Evolutionary conservation across 768 basidiomycete genomes (phyloP), one percentile per base, ranked within the genome.

Genomic region (Auriculariales sp.): DNA sequence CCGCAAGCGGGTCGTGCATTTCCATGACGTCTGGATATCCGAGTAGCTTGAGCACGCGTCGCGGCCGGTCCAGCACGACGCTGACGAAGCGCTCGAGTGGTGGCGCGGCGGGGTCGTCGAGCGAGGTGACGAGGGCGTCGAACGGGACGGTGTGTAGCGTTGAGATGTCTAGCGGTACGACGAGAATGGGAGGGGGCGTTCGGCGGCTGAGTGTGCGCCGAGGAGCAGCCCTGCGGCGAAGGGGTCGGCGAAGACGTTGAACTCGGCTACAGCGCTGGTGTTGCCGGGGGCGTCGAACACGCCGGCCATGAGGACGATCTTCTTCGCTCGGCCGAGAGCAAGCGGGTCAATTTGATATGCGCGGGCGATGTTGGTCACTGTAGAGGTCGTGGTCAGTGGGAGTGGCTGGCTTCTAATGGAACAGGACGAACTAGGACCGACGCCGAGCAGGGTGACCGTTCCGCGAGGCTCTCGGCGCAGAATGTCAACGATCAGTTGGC

Each of bases 1-100:
- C 65, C 2, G 68, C 69, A 25, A 68, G 58, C 10, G 70, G 70
- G 50, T 71, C 70, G 54, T 71, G 70, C 62, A 69, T 64, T 60
- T 68, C 67, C 66, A 68, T 66, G 3, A 59, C 62, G 53, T 68
- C 64, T 32, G 36, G 31, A 22, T 28, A 24, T 2, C 68, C 67
- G 28, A 67, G 65, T 36, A 49, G 47, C n/a, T 47, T 51, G 55
- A 69, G 65, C 19, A 68, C 54, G 27, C 63, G 61, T 10, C 62
- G 49, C 4, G 68, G 66, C 0, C 68, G 60, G 17, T 59, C 53
- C 3, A 71, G 59, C 61, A 71, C 65, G 7, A 62, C 19, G 15
- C 14, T n/a, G 19, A 44, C 17, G 39, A 44, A 24, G 22, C 22
- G 12, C 22, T 12, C 6, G 54, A 7, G 58, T 53, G 10, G 63